Conservation (phyloP, 148 eudicot genomes). For the Pharnaceum exiguum region DNA sequence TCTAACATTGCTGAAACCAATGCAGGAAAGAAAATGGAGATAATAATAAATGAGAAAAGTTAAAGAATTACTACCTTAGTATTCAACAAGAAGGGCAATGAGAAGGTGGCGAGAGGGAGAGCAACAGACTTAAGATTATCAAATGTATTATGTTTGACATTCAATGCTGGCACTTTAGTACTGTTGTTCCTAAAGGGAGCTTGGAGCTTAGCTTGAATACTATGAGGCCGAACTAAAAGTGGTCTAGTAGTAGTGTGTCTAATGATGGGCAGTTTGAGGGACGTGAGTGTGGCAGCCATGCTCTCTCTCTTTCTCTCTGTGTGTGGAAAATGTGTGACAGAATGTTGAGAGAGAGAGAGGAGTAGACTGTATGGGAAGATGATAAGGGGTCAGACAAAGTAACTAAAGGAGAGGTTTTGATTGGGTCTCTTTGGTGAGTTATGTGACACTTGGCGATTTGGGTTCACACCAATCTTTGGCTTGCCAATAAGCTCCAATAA, state of each 20-base stretch:
- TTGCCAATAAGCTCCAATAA: too few relatives aligned
- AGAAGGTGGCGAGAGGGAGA: conserved; percentile 50
- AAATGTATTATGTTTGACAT: neutral
- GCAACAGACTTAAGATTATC: conserved; percentile 34
- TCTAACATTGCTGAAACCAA: neutral
- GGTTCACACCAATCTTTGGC: too few relatives aligned
- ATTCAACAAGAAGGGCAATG: conserved; percentile 57
- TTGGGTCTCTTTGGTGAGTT: neutral
- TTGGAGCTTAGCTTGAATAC: neutral
- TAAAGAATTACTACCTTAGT: conserved; percentile 33
- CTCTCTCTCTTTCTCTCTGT: neutral
- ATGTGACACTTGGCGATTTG: conserved; percentile 7
- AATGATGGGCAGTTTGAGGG: conserved; percentile 17
- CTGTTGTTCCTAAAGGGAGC: neutral
- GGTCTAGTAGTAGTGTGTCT: too few relatives aligned
- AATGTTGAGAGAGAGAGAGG: neutral
- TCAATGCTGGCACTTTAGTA: neutral
- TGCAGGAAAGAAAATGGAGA: neutral
- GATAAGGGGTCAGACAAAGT: neutral
- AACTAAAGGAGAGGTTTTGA: neutral
- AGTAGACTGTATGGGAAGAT: neutral
- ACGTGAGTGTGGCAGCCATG: conserved; percentile 34
- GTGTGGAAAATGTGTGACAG: neutral
- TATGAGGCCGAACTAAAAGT: too few relatives aligned
- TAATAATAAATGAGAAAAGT: too few relatives aligned